Conservation (phyloP, 1,284 basidiomycete genomes). For the Sanghuangporus weigelae region DNA sequence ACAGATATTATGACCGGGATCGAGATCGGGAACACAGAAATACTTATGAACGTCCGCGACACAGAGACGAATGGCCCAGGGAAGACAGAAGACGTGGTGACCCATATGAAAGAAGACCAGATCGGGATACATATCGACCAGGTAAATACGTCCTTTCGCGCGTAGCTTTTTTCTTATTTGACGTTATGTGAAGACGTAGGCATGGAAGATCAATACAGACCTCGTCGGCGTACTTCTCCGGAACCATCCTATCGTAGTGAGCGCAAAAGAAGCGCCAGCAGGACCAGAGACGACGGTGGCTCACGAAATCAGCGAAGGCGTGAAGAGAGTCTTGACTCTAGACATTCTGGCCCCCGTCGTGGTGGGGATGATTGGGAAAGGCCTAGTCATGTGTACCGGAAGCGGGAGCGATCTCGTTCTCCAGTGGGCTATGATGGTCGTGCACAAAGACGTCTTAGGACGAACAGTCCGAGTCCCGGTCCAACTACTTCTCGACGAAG, state of each 20-base stretch:
- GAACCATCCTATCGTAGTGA: background rate
- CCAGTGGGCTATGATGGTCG: background rate
- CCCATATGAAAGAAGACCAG: background rate
- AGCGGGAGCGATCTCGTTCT: slow-evolving; percentile 6
- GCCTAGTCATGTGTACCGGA: background rate
- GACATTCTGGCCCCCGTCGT: background rate
- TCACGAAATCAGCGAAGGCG: background rate
- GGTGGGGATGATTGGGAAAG: slow-evolving; percentile 2
- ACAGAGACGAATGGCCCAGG: slow-evolving; percentile 5
- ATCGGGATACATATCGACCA: slow-evolving; percentile 4
- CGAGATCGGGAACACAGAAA: slow-evolving; percentile 1
- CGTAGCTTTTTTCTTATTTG: background rate
- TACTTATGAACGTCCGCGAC: slow-evolving; percentile 9
- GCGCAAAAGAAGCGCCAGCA: background rate
- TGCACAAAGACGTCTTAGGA: background rate
- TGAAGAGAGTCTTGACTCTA: slow-evolving; percentile 8
- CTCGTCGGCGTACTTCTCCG: slow-evolving; percentile 9
- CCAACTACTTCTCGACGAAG: background rate
- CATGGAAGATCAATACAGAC: slow-evolving; percentile 5
- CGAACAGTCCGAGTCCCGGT: background rate
- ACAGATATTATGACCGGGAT: slow-evolving; percentile 8
- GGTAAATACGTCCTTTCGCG: background rate
- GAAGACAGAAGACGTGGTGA: slow-evolving; percentile 1
- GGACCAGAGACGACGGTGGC: background rate
- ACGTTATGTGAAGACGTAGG: background rate